Evolutionary conservation across 192 early-diverging fungal species (phyloP).

Genomic region (Helicostylum pulchrum): DNA sequence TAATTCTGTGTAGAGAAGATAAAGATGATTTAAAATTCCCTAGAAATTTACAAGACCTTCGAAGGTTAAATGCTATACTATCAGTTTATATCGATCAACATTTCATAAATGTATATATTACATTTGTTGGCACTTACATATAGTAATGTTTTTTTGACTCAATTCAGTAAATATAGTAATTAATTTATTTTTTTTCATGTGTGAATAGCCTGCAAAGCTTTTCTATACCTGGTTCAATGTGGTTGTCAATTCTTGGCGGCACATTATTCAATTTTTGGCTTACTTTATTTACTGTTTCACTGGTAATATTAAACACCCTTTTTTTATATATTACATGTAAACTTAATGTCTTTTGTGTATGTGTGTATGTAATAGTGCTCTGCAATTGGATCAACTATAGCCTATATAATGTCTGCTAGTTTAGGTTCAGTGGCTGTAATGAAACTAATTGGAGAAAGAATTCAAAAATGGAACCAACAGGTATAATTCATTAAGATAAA

Average conservation of each 20-base stretch:
- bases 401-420: slow-evolving; percentile 48
- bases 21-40: slow-evolving; percentile 47
- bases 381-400: slow-evolving; percentile 49
- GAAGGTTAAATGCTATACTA: slow-evolving; percentile 44
- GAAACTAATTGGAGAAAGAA: slow-evolving; percentile 41
- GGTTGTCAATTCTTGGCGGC: slow-evolving; percentile 57
- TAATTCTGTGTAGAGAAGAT: slow-evolving; percentile 38
- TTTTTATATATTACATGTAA: slow-evolving; percentile 11
- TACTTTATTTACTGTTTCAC: slow-evolving; percentile 44
- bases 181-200: slow-evolving; percentile 12
- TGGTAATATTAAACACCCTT: slow-evolving; percentile 30
- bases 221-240: slow-evolving; percentile 63
- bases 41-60: slow-evolving; percentile 47
- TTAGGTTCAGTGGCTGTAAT: slow-evolving; percentile 50
- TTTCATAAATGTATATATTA: slow-evolving; percentile 46
- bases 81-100: slow-evolving; percentile 49
- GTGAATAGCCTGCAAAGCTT: slow-evolving; percentile 51
- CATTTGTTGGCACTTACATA: slow-evolving; percentile 46
- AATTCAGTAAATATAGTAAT: neutral
- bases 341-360: too few species aligned
- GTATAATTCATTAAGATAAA: slow-evolving; percentile 19
- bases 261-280: slow-evolving; percentile 53
- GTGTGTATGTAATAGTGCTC: slow-evolving; percentile 36
- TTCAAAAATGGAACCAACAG: slow-evolving; percentile 48
- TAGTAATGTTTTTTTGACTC: slow-evolving; percentile 42